A percentile compares a stretch with the other conserved stretches of the same genome.
phyloP scores from a whole-genome alignment of 2,329 filamentous ascomycete species.

The Talaromyces sp. region DNA sequence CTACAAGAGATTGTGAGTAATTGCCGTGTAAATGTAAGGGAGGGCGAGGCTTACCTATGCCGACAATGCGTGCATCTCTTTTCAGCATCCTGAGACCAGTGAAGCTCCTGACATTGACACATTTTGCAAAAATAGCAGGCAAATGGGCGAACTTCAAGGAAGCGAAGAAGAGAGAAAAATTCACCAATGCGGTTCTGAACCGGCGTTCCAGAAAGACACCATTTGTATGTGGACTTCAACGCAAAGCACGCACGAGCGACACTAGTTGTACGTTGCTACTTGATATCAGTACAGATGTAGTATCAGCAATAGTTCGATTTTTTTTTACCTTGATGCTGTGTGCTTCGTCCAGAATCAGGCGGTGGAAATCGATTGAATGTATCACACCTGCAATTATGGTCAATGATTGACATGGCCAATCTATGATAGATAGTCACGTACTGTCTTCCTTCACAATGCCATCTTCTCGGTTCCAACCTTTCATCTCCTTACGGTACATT shows the following conservation, averaged over 20 bases:
- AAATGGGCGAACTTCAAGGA: conserved; percentile 83
- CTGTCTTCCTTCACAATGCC: conserved; percentile 75
- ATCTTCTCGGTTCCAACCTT: conserved; percentile 78
- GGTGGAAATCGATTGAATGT: conserved; percentile 82
- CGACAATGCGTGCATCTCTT: conserved; percentile 69
- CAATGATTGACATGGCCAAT: not conserved
- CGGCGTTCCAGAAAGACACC: conserved; percentile 92
- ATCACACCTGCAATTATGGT: conserved; percentile 58
- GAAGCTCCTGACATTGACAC: conserved; percentile 74
- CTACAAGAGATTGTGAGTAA: conserved; percentile 28
- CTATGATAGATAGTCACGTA: conserved; percentile 21
- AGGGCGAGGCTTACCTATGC: conserved; percentile 42
- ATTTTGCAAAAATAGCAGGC: conserved; percentile 91
- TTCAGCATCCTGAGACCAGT: conserved; percentile 75
- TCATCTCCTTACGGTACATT: conserved; percentile 85
- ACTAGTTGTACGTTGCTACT: conserved; percentile 67
- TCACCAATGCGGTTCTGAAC: conserved; percentile 97
- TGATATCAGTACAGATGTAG: conserved; percentile 9
- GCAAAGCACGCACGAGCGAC: conserved; percentile 95
- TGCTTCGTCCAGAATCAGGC: conserved; percentile 89
- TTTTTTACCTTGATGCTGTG: conserved; percentile 76
- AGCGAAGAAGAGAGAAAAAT: conserved; percentile 90
- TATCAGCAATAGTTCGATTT: not conserved
- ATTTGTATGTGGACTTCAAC: conserved; percentile 81
- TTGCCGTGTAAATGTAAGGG: not conserved